phyloP scores from a whole-genome alignment of 2,329 filamentous ascomycete genomes.

The Plenodomus lindquistii region DNA sequence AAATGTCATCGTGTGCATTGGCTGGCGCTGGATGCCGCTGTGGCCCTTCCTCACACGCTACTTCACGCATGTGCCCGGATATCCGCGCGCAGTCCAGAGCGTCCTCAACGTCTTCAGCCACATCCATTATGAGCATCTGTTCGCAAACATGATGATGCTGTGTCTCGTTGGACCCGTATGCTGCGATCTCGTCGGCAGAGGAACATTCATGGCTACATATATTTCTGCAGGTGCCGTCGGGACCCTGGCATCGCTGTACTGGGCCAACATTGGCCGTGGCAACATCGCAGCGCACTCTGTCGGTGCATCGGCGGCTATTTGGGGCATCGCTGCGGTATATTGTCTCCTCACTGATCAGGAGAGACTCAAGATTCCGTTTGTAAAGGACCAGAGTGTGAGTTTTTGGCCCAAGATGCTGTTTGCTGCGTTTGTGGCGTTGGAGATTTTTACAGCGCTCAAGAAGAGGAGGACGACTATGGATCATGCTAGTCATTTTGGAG shows the following conservation, averaged over 20 bases:
- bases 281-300: slow-evolving; percentile 33
- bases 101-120: slow-evolving; percentile 73
- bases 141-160: slow-evolving; percentile 67
- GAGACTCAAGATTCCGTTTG: slow-evolving; percentile 34
- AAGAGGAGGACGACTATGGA: slow-evolving; percentile 25
- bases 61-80: slow-evolving; percentile 50
- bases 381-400: slow-evolving; percentile 27
- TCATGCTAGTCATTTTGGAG: slow-evolving; percentile 45
- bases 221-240: slow-evolving; percentile 40
- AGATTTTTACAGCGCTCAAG: slow-evolving; percentile 23
- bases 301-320: slow-evolving; percentile 40
- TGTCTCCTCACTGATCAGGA: slow-evolving; percentile 39
- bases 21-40: slow-evolving; percentile 66
- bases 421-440: slow-evolving; percentile 27
- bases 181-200: slow-evolving; percentile 42
- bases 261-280: slow-evolving; percentile 38
- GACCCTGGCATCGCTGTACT: slow-evolving; percentile 34
- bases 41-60: slow-evolving; percentile 71
- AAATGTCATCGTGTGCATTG: slow-evolving; percentile 61
- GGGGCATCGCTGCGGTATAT: slow-evolving; percentile 37
- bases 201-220: slow-evolving; percentile 42
- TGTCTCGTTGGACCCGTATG: slow-evolving; percentile 64
- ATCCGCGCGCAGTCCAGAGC: slow-evolving; percentile 64
- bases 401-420: slow-evolving; percentile 40
- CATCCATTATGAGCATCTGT: slow-evolving; percentile 60